Base-by-base conservation (phyloP, 1,284 basidiomycete species). In the Ceratobasidium sp. region DNA sequence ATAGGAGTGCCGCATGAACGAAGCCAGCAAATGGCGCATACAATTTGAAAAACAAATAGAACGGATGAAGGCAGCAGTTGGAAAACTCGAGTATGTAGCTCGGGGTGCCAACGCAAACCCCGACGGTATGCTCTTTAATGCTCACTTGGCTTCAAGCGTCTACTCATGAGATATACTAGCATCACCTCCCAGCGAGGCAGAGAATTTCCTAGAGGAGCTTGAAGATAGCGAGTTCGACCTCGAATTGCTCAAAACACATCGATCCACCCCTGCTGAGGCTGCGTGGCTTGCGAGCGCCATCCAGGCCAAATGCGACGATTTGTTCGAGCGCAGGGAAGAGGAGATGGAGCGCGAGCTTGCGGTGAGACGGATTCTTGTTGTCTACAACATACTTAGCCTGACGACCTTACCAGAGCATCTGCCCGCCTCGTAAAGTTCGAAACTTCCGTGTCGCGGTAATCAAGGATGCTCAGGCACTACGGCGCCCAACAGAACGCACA, bases 401-500 rank as follows among this genome's bases (percentile, higher is more conserved):
- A 57, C 74, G 17, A 10, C 15, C 13, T n/a, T 64, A n/a, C 6
- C 83, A 97, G 93, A 84, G 84, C 20, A 81, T 87, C 17, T 97
- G 92, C 82, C 96, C 96, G 1, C 89, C 91, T 0, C 90, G 97
- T 13, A 87, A 93, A 28, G 92, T 96, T 15, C 90, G 93, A 61
- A 91, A 89, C 78, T 98, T 98, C 84, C 88, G 96, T 28, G 91
- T 98, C 3, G 84, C 97, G 9, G 86, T 92, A 15, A 89, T 94
- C 26, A 86, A 89, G 79, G 97, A 99, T 83, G 91, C 92, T 6
- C 86, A 86, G 38, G 89, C 89, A 46, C 81, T 82, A 0, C 86
- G 87, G 78, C 85, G 87, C 78, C 88, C 89, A 17, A 85, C 88
- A 4, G 86, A 87, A 77, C 89, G 94, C 20, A 87, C 85, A 0